Evolutionary conservation across 208 protist species (phyloP).

Genomic region (Trypanosomatidae sp.): DNA sequence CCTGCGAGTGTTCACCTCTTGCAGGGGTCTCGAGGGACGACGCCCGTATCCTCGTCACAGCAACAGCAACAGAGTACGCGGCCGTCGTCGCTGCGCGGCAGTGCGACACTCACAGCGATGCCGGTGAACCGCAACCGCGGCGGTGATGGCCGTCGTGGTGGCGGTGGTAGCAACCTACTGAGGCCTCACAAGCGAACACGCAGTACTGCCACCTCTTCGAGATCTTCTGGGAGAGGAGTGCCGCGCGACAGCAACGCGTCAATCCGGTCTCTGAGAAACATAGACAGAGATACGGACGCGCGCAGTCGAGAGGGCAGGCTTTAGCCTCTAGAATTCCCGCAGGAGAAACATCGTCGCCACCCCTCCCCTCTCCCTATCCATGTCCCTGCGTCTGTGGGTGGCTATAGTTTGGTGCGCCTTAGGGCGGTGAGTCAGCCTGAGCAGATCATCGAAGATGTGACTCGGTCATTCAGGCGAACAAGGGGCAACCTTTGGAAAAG

Average conservation of each 20-base stretch:
- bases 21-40: constrained; percentile 3
- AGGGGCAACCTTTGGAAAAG: not conserved
- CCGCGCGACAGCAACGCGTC: constrained; percentile 12
- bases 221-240: constrained; percentile 1
- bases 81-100: constrained; percentile 22
- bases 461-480: not conserved
- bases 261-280: not conserved
- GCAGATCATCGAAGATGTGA: too few species aligned
- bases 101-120: constrained; percentile 13
- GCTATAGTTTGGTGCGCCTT: not conserved
- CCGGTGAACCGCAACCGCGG: constrained; percentile 13
- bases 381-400: not conserved
- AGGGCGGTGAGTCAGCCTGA: not conserved
- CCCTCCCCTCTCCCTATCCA: not conserved
- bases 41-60: not conserved
- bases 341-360: not conserved
- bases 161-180: not conserved
- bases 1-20: not conserved
- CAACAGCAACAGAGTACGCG: constrained; percentile 14
- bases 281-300: not conserved
- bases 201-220: constrained; percentile 18
- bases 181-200: constrained; percentile 21
- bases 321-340: not conserved
- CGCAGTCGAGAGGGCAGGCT: not conserved
- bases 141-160: not conserved